Evolutionary conservation across 345 rosid genomes (phyloP).

Genomic region (Ceriops zippeliana): DNA sequence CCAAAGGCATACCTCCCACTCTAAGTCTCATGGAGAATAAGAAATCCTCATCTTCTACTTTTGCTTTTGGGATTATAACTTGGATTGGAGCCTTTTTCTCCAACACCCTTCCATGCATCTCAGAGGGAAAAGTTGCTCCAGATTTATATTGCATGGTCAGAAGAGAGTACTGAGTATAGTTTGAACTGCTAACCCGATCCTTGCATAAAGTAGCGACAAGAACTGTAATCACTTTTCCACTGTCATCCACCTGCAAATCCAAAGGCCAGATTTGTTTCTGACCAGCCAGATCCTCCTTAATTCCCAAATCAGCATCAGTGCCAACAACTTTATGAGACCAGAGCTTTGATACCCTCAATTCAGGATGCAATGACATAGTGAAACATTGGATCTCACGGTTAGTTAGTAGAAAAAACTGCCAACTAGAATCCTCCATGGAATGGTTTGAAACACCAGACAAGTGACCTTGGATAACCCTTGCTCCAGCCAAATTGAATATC

Average conservation of each 20-base stretch:
- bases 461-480: slow-evolving; percentile 80
- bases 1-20: slow-evolving; percentile 83
- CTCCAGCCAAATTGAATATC: slow-evolving; percentile 29
- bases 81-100: slow-evolving; percentile 88
- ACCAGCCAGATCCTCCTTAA: slow-evolving; percentile 86
- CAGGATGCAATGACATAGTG: slow-evolving; percentile 38
- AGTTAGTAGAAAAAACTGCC: slow-evolving; percentile 65
- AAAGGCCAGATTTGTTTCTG: slow-evolving; percentile 93
- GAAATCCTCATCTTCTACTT: slow-evolving; percentile 83
- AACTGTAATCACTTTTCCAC: slow-evolving; percentile 68
- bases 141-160: slow-evolving; percentile 78
- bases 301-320: slow-evolving; percentile 69
- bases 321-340: slow-evolving; percentile 86
- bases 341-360: slow-evolving; percentile 45
- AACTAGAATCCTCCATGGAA: slow-evolving; percentile 35
- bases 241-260: slow-evolving; percentile 76
- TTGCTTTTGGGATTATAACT: slow-evolving; percentile 96
- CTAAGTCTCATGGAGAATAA: slow-evolving; percentile 86
- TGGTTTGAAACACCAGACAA: slow-evolving; percentile 49
- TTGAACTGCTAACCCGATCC: slow-evolving; percentile 86
- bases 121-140: slow-evolving; percentile 37
- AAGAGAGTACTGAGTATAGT: slow-evolving; percentile 91
- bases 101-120: slow-evolving; percentile 48
- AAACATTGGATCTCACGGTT: slow-evolving; percentile 76
- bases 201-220: slow-evolving; percentile 90